Percentiles rank a stretch among this genome's conserved stretches.
phyloP scores from a whole-genome alignment of 805 yeast genomes.

The Saccharomycopsis lassenensis region DNA sequence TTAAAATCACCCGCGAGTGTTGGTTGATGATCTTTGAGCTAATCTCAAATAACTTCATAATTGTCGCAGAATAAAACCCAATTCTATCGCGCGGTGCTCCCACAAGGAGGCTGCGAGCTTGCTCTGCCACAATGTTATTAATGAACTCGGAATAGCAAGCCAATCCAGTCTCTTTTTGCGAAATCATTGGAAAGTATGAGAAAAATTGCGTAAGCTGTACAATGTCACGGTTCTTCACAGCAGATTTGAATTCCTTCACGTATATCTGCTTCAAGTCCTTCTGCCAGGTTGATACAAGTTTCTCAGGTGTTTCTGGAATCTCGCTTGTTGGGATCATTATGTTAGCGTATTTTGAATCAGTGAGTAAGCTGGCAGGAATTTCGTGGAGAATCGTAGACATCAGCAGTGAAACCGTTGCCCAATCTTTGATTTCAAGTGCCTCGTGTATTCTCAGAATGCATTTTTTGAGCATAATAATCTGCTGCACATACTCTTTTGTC shows the following conservation, averaged over 20 bases:
- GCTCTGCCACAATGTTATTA: constrained; percentile 71
- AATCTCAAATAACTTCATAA: constrained; percentile 67
- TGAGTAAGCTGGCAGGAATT: constrained; percentile 42
- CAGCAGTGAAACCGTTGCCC: constrained; percentile 69
- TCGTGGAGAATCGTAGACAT: constrained; percentile 38
- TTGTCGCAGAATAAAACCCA: constrained; percentile 48
- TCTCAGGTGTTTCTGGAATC: constrained; percentile 67
- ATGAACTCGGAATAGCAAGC: constrained; percentile 78
- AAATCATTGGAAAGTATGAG: constrained; percentile 79
- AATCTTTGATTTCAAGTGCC: constrained; percentile 58
- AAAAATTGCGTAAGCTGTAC: constrained; percentile 67
- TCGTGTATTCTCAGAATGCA: constrained; percentile 54
- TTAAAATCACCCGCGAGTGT: constrained; percentile 68
- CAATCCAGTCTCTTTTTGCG: constrained; percentile 59
- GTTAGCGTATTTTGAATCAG: constrained; percentile 59
- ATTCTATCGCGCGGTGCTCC: constrained; percentile 30
- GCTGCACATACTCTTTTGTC: constrained; percentile 52
- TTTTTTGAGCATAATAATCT: constrained; percentile 55
- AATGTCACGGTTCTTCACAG: constrained; percentile 57
- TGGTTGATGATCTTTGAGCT: constrained; percentile 77
- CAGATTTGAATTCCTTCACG: constrained; percentile 51
- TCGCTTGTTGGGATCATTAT: constrained; percentile 80
- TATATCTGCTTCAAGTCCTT: constrained; percentile 47
- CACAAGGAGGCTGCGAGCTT: constrained; percentile 55
- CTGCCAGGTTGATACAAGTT: constrained; percentile 47